Evolutionary conservation across 106 monocot species (phyloP), one percentile per base, ranked within the genome.

Genomic region (Dendrobium nobile): DNA sequence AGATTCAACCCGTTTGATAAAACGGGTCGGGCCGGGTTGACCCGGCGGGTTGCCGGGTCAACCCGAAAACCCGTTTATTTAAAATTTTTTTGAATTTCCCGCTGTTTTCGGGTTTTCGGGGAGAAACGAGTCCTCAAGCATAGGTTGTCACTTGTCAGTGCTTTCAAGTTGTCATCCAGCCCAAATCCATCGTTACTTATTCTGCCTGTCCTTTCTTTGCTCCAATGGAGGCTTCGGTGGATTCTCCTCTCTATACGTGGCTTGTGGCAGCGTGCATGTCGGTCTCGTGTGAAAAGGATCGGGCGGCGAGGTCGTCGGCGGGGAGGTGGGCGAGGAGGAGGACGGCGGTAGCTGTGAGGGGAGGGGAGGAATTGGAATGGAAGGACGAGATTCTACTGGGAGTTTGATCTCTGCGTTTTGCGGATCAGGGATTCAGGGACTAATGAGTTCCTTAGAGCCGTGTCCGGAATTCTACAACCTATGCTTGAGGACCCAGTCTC

Each of bases 201-300:
- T 70, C 31, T 33, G 70, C 70, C 13, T 70, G 33, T 33, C 11
- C 37, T 70, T 33, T 33, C 0, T 13, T 70, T 11, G 70, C 33
- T 37, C 70, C 76, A 76, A 76, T 76, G 76, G 45, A 13, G 27
- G 47, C 10, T 27, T 76, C 48, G 45, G 24, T 18, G 27, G 48
- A 78, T 37, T 83, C 83, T 72, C 83, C 83, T 15, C 78, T 83
- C 56, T 78, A 73, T 78, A 83, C 83, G 73, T 83, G 83, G 78
- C 72, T 79, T 51, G 78, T 83, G 27, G 83, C 78, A 0, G 83
- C 83, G 6, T 83, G 83, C 68, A 78, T 83, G 78, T 82, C 82
- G 22, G 48, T 48, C 61, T 83, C 83, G 26, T 78, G 78, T 77
- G 73, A 79, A 19, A 73, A 73, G n/a, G 78, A 78, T 37, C 72